Evolutionary conservation across 768 basidiomycete genomes (phyloP).

Genomic region (Leccinum truebloodii): DNA sequence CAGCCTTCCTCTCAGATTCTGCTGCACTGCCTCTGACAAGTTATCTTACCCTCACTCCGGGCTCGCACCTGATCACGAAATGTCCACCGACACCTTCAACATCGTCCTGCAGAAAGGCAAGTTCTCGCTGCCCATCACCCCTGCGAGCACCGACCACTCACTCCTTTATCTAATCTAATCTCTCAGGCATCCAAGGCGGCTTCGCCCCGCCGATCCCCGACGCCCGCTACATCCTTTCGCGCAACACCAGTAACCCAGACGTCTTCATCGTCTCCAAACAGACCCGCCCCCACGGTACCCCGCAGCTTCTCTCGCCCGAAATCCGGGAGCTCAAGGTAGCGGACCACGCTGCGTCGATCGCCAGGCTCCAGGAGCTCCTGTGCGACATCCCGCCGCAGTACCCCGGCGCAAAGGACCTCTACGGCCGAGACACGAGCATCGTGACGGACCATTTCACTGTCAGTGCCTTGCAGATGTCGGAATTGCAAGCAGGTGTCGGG

Average conservation of each 20-base stretch:
- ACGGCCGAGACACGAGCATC: constrained; percentile 68
- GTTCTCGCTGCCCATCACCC: background rate
- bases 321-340: constrained; percentile 47
- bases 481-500: constrained; percentile 56
- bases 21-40: background rate
- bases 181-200: constrained; percentile 66
- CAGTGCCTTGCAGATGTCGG: constrained; percentile 31
- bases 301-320: constrained; percentile 42
- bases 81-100: constrained; percentile 20
- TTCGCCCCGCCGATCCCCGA: constrained; percentile 68
- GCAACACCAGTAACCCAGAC: constrained; percentile 29
- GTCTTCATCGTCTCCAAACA: constrained; percentile 48
- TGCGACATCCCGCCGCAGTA: constrained; percentile 38
- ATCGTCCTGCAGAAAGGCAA: constrained; percentile 55
- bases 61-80: constrained; percentile 1
- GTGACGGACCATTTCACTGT: constrained; percentile 22
- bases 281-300: constrained; percentile 49
- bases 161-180: background rate
- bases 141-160: background rate
- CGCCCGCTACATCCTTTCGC: constrained; percentile 54
- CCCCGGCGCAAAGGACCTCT: constrained; percentile 70
- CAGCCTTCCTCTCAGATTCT: background rate
- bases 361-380: constrained; percentile 59
- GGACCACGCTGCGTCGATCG: constrained; percentile 7
- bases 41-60: background rate